phyloP scores from a whole-genome alignment of 2,329 filamentous ascomycete genomes.

The Thermothelomyces thermophilus region DNA sequence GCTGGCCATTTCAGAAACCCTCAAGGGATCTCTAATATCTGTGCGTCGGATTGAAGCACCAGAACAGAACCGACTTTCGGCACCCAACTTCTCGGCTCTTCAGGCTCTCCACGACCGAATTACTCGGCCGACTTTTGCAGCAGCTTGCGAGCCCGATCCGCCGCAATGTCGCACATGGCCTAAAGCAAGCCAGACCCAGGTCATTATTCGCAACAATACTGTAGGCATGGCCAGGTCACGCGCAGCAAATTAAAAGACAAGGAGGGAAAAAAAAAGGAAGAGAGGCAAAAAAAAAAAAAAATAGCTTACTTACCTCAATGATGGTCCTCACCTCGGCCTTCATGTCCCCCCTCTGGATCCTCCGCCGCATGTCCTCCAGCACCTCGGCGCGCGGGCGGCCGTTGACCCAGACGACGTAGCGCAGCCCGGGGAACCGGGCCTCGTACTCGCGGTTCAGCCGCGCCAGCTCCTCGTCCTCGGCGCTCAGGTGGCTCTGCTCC shows the following conservation, averaged over 20 bases:
- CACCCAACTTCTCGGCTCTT: not conserved
- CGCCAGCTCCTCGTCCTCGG: constrained; percentile 48
- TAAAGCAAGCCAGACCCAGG: too few species aligned
- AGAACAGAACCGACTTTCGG: too few species aligned
- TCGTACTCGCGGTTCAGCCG: constrained; percentile 74
- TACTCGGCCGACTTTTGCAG: constrained; percentile 17
- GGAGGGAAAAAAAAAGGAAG: not conserved
- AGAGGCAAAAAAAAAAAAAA: constrained; percentile 3
- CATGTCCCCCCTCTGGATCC: constrained; percentile 64
- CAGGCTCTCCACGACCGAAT: not conserved
- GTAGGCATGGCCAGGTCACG: too few species aligned
- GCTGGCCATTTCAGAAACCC: too few species aligned
- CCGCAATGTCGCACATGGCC: constrained; percentile 91
- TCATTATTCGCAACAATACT: too few species aligned
- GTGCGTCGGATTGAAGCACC: too few species aligned
- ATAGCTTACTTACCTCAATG: constrained; percentile 54
- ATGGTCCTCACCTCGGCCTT: constrained; percentile 63
- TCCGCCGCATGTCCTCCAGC: constrained; percentile 71
- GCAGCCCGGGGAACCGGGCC: constrained; percentile 67
- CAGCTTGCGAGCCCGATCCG: constrained; percentile 67
- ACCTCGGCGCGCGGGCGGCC: constrained; percentile 66
- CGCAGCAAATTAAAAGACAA: not conserved
- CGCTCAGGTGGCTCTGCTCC: constrained; percentile 72
- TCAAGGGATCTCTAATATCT: too few species aligned
- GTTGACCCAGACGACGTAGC: constrained; percentile 91